phyloP scores from a whole-genome alignment of 805 yeast species.

The Saccharomycopsis javanensis region DNA sequence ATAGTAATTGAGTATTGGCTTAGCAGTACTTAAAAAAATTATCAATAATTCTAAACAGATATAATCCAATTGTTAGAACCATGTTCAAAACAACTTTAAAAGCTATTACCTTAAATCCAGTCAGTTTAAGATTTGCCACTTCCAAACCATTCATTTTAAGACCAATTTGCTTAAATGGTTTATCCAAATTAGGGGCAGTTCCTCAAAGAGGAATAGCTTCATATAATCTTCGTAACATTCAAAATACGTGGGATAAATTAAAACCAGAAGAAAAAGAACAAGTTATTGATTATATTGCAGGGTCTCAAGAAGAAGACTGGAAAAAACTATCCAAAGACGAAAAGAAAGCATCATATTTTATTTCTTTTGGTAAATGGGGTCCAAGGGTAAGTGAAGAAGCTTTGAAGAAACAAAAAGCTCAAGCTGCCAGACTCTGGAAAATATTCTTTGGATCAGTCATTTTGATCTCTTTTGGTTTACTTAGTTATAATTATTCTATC shows the following conservation, averaged over 20 bases:
- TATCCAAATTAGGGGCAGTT: no score
- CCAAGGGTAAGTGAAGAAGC: conserved; percentile 37
- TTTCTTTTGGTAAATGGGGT: conserved; percentile 57
- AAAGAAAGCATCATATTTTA: conserved; percentile 48
- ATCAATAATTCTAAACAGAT: no score
- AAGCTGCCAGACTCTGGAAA: conserved; percentile 7
- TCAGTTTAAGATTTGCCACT: neutral
- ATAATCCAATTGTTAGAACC: no score
- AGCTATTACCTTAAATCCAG: neutral
- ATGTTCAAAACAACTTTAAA: neutral
- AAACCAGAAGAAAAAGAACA: conserved; percentile 29
- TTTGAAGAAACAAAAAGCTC: neutral
- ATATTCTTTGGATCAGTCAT: conserved; percentile 10
- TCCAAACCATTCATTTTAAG: no score
- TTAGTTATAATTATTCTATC: conserved; percentile 32
- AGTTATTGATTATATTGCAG: conserved; percentile 28
- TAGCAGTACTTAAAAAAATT: no score
- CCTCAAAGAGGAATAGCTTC: conserved; percentile 5
- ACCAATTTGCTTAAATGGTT: neutral
- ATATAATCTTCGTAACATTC: conserved; percentile 24
- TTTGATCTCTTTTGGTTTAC: conserved; percentile 14
- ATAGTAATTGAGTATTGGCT: no score
- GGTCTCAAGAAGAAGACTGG: conserved; percentile 32
- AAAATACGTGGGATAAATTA: conserved; percentile 27
- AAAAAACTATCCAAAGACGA: conserved; percentile 36